phyloP scores from a whole-genome alignment of 2,329 filamentous ascomycete species.

The Cytospora mali region DNA sequence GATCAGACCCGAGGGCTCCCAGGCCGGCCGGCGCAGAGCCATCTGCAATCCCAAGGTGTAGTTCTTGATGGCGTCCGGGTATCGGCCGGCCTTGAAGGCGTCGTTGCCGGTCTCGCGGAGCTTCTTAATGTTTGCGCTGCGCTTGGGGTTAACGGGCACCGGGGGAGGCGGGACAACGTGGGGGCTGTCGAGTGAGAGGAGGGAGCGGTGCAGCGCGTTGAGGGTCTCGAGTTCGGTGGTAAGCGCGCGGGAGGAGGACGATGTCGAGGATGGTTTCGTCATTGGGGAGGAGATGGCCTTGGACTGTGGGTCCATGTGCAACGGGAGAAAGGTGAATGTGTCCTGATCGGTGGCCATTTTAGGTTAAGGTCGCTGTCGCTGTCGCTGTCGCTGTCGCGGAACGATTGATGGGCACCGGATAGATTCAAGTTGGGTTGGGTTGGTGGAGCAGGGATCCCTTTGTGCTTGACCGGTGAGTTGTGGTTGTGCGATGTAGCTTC shows the following conservation, averaged over 20 bases:
- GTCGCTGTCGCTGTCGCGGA: neutral
- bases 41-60: conserved; percentile 90
- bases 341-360: conserved; percentile 53
- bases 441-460: neutral
- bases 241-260: conserved; percentile 52
- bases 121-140: conserved; percentile 83
- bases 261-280: conserved; percentile 41
- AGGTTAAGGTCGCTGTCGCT: neutral
- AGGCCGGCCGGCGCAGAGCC: conserved; percentile 78
- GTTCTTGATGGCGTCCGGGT: conserved; percentile 74
- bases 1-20: conserved; percentile 85
- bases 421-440: neutral
- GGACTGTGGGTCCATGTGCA: conserved; percentile 78
- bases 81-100: conserved; percentile 76
- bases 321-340: conserved; percentile 79
- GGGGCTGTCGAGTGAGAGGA: conserved; percentile 67
- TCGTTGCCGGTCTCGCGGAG: conserved; percentile 85
- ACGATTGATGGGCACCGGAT: too few relatives aligned
- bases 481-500: neutral
- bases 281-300: conserved; percentile 65
- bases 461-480: neutral
- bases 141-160: conserved; percentile 89
- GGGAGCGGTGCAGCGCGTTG: conserved; percentile 75
- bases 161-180: conserved; percentile 78
- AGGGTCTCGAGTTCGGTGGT: conserved; percentile 70